Evolutionary conservation across 2,329 filamentous ascomycete species (phyloP), one percentile per base, ranked within the genome.

Genomic region (Rutstroemia sp.): DNA sequence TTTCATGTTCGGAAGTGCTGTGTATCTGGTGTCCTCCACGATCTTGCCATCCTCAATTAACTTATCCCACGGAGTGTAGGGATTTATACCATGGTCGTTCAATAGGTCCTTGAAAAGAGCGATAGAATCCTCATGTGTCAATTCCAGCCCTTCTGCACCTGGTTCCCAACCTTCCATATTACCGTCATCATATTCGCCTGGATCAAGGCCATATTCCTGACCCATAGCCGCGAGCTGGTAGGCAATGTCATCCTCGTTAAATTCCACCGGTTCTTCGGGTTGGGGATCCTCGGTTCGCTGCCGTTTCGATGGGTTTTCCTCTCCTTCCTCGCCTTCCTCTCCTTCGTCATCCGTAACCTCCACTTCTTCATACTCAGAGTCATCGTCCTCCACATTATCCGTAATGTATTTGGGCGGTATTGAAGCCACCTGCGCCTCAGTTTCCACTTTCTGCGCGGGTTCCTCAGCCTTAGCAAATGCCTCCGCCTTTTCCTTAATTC

Each of bases 161-260:
- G 91, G 87, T 48, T 88, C 84, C 75, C 82, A 87, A 25, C 79
- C 76, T 6, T 80, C 77, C 63, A 74, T 75, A 60, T 78, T 74
- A 9, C 79, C 83, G 58, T 86, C 84, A 57, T 86, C 87, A 67
- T 90, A 90, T 66, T 91, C 87, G 51, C 84, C 88, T 0, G 83
- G 83, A 41, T 90, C 88, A 30, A 92, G 76, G 1, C 84, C 89
- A 63, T 92, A 91, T n/a, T 89, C 86, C 63, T 88, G 81, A 54
- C 88, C 90, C 89, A 96, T 95, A 25, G 88, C 86, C 53, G 89
- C 88, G 12, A 99, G 77, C 68, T 99, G 94, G 68, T 86, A 92
- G 38, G 89, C 92, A 64, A 99, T 95, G 67, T 99, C 94, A 53
- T 92, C 92, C 70, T 97, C 94, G 56, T 88, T 89, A 66, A 96